These are phyloP conservation scores for Diaporthe sp. DNA, from an alignment of 2,329 filamentous ascomycete species.

Conservation along the genomic window DNA sequence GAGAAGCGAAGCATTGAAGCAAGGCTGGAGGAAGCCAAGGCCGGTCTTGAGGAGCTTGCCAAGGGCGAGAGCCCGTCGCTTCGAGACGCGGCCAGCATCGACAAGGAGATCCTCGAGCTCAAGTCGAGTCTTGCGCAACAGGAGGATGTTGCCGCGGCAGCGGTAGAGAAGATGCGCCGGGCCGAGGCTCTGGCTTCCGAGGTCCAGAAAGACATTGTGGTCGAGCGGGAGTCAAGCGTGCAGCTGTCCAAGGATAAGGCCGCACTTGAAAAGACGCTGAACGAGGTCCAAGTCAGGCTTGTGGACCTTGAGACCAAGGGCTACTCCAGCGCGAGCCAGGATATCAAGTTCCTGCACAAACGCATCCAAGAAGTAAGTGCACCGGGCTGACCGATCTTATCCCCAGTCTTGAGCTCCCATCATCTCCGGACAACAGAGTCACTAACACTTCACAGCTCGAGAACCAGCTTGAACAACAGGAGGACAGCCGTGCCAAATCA, in stretches of 20 bases:
- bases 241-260: slow-evolving; percentile 92
- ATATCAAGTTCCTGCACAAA: slow-evolving; percentile 94
- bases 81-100: slow-evolving; percentile 88
- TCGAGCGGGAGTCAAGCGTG: slow-evolving; percentile 84
- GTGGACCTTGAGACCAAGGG: slow-evolving; percentile 98
- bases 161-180: slow-evolving; percentile 96
- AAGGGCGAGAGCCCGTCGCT: slow-evolving; percentile 88
- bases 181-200: slow-evolving; percentile 89
- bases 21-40: slow-evolving; percentile 87
- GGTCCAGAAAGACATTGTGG: slow-evolving; percentile 91
- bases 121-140: slow-evolving; percentile 91
- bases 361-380: slow-evolving; percentile 89
- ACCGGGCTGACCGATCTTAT: slow-evolving; percentile 6
- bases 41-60: slow-evolving; percentile 88
- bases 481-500: slow-evolving; percentile 82
- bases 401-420: slow-evolving; percentile 20
- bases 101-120: slow-evolving; percentile 89
- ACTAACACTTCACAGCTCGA: slow-evolving; percentile 75
- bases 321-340: slow-evolving; percentile 93
- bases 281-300: slow-evolving; percentile 89
- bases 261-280: slow-evolving; percentile 87
- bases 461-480: slow-evolving; percentile 85
- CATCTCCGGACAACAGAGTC: slow-evolving; percentile 40
- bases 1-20: slow-evolving; percentile 93
- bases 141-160: slow-evolving; percentile 90